These are phyloP conservation scores for Coffea eugenioides DNA, from an alignment of 257 asterid genomes.

Conservation along the genomic window DNA sequence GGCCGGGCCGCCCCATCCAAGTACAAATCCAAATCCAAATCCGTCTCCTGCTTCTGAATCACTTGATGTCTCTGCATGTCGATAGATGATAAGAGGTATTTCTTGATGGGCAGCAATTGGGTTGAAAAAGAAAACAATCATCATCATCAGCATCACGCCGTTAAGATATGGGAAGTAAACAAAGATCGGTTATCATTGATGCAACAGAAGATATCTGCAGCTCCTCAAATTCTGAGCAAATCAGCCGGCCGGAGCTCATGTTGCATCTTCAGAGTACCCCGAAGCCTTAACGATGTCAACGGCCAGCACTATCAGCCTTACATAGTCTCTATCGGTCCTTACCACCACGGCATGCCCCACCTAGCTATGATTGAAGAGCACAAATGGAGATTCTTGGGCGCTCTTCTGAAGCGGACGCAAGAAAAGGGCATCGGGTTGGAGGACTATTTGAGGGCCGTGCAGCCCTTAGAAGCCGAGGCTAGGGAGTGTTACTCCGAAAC, in stretches of 20 bases:
- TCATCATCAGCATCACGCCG: constrained; percentile 26
- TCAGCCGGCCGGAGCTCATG: constrained; percentile 73
- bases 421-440: constrained; percentile 30
- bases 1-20: not conserved
- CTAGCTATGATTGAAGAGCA: constrained; percentile 80
- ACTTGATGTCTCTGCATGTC: not conserved
- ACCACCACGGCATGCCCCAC: constrained; percentile 64
- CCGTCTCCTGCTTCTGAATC: not conserved
- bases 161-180: constrained; percentile 55
- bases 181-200: constrained; percentile 41
- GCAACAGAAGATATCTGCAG: constrained; percentile 51
- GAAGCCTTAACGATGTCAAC: constrained; percentile 58
- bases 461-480: constrained; percentile 51
- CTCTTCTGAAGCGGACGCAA: constrained; percentile 43
- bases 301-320: constrained; percentile 64
- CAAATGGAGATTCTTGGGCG: constrained; percentile 77
- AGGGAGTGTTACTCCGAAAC: constrained; percentile 69
- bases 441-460: constrained; percentile 48
- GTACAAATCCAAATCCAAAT: not conserved
- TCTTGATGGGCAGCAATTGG: constrained; percentile 16
- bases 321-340: constrained; percentile 80
- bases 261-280: constrained; percentile 80
- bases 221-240: constrained; percentile 66
- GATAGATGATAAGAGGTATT: not conserved
- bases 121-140: constrained; percentile 1